Evolutionary conservation across 2,329 filamentous ascomycete species (phyloP), one percentile per base, ranked within the genome.

Genomic region (Lachnellula arida): DNA sequence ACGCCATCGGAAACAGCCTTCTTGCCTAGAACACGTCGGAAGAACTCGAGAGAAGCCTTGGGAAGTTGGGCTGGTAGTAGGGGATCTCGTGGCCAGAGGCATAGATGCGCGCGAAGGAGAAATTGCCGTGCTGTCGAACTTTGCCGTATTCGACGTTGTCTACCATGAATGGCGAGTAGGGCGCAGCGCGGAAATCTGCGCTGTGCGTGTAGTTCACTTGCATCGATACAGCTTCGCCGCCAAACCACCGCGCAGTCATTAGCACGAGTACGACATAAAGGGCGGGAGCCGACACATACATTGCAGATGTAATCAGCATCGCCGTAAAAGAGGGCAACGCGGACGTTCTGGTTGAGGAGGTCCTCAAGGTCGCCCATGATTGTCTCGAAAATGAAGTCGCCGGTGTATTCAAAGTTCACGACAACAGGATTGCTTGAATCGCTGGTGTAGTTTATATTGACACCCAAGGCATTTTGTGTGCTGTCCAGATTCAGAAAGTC

Each of bases 111-210:
- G 80, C 81, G 67, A 87, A 87, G 25, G 78, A 82, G 55, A 87
- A 78, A 62, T 91, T 91, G 14, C 86, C 88, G 65, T 81, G 87
- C 69, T 93, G 88, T 7, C 88, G 80, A 0, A 89, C 87, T 55
- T 81, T 79, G 15, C 88, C 89, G 54, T 81, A 87, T 65, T 82
- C 79, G 70, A 85, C 84, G 8, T 77, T 76, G 28, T 77, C 77
- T 66, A 88, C 86, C 23, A 87, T 82, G 5, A 82, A 71, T 9
- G 85, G 81, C 0, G 81, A 79, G 67, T 92, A 93, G 0, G 87
- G 88, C 0, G 88, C 84, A 0, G 73, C 69, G 1, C 76, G 72
- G 68, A 91, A 93, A 22, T 73, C 69, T 2, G 72, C 70, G 1
- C 73, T 70, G 28, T 74, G 63, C 2, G 68, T 61, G 59, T 73